Evolutionary conservation across 108 stramenopile genomes (phyloP).

Genomic region (Chaetoceros tenuissimus): DNA sequence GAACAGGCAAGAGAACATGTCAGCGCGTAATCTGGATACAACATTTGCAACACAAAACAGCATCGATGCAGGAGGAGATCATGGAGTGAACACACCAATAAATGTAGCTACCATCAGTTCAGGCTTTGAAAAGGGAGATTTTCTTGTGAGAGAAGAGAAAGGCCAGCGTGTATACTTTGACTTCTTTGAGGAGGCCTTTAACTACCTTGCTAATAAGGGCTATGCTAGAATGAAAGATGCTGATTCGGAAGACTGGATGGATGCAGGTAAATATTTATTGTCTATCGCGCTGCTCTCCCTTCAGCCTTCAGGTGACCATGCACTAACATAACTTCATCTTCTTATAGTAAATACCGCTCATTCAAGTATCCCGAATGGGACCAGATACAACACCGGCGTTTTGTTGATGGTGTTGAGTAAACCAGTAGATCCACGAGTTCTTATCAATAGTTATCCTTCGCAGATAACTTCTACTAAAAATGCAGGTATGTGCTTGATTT

Average conservation of each 20-base stretch:
- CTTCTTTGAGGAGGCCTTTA: slow-evolving; percentile 85
- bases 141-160: slow-evolving; percentile 84
- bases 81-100: slow-evolving; percentile 14
- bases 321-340: no score
- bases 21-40: neutral
- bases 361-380: slow-evolving; percentile 77
- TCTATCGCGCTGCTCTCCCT: no score
- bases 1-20: neutral
- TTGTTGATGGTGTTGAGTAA: slow-evolving; percentile 78
- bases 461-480: neutral
- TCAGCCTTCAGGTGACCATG: no score
- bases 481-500: neutral
- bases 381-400: slow-evolving; percentile 86
- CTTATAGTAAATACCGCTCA: slow-evolving; percentile 83
- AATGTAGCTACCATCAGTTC: slow-evolving; percentile 82
- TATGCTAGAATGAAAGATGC: slow-evolving; percentile 79
- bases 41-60: neutral
- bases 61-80: neutral
- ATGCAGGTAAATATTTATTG: no score
- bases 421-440: slow-evolving; percentile 29
- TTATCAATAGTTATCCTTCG: neutral
- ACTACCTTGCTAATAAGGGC: slow-evolving; percentile 87
- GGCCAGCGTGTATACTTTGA: slow-evolving; percentile 84
- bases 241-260: slow-evolving; percentile 81
- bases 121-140: slow-evolving; percentile 87